Evolutionary conservation across 2,329 filamentous ascomycete genomes (phyloP).

Genomic region (Macroventuria anomochaeta): DNA sequence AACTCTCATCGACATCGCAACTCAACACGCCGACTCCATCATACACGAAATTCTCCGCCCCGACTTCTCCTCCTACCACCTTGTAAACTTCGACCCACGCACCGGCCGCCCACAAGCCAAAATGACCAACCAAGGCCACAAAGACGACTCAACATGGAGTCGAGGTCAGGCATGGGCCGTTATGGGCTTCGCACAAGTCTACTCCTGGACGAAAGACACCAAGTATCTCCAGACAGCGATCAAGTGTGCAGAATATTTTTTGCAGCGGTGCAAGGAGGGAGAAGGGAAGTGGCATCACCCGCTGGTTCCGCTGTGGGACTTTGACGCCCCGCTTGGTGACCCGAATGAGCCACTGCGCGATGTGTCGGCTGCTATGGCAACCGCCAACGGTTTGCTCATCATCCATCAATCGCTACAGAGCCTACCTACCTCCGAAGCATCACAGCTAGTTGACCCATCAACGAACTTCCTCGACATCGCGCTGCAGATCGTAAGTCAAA

Average conservation of each 20-base stretch:
- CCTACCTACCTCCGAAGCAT: slow-evolving; percentile 8
- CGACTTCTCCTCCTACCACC: slow-evolving; percentile 51
- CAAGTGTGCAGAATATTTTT: slow-evolving; percentile 56
- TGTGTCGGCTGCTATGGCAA: slow-evolving; percentile 51
- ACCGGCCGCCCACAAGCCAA: slow-evolving; percentile 54
- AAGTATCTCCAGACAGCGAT: slow-evolving; percentile 55
- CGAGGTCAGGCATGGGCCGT: slow-evolving; percentile 60
- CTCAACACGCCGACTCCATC: slow-evolving; percentile 48
- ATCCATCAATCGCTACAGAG: slow-evolving; percentile 46
- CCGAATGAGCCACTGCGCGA: slow-evolving; percentile 42
- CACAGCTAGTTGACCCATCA: background rate
- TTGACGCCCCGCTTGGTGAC: slow-evolving; percentile 56
- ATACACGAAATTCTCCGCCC: slow-evolving; percentile 45
- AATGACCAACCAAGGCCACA: slow-evolving; percentile 58
- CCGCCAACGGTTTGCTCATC: slow-evolving; percentile 52
- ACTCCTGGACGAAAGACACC: slow-evolving; percentile 55
- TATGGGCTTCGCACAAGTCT: slow-evolving; percentile 56
- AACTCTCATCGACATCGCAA: slow-evolving; percentile 46
- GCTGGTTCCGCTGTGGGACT: slow-evolving; percentile 59
- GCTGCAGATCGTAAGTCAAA: slow-evolving; percentile 33
- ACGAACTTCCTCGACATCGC: slow-evolving; percentile 29
- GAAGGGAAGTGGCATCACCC: slow-evolving; percentile 36
- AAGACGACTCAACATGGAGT: slow-evolving; percentile 55
- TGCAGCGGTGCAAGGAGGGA: slow-evolving; percentile 49
- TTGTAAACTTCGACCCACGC: slow-evolving; percentile 55